Percentiles rank a stretch among this genome's conserved stretches.
Evolutionary conservation across 78 protist genomes (phyloP).

Genomic region (Acrasis kona): DNA sequence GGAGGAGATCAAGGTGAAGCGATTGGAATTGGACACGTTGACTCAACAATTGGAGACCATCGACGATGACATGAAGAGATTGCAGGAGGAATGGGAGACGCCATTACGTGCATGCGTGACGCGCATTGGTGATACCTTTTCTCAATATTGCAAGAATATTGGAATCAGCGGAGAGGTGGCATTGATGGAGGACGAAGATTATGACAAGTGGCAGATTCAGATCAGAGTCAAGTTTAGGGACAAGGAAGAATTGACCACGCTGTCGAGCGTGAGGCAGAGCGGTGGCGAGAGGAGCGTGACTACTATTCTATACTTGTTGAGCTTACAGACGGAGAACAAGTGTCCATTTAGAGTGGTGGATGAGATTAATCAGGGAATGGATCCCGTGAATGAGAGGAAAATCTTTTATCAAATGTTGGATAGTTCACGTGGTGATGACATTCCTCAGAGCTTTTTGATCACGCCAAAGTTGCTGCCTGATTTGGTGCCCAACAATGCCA

Average conservation of each 20-base stretch:
- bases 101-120: conserved; percentile 1
- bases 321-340: conserved; percentile 59
- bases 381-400: conserved; percentile 43
- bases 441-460: conserved; percentile 78
- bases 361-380: conserved; percentile 75
- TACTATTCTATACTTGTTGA: conserved; percentile 75
- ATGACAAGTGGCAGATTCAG: conserved; percentile 46
- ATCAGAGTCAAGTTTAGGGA: conserved; percentile 60
- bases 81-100: conserved; percentile 23
- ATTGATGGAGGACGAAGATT: conserved; percentile 25
- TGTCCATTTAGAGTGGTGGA: conserved; percentile 87
- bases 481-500: conserved; percentile 15
- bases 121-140: conserved; percentile 22
- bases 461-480: conserved; percentile 84
- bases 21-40: not conserved
- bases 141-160: conserved; percentile 28
- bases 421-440: not conserved
- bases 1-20: conserved; percentile 22
- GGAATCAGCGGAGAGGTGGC: conserved; percentile 52
- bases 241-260: conserved; percentile 22
- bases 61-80: not conserved
- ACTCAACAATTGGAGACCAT: not conserved
- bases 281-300: conserved; percentile 83
- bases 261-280: conserved; percentile 47
- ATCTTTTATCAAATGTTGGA: conserved; percentile 56